Conservation (phyloP, 2,329 filamentous ascomycete genomes). For the Elsinoe necatrix region DNA sequence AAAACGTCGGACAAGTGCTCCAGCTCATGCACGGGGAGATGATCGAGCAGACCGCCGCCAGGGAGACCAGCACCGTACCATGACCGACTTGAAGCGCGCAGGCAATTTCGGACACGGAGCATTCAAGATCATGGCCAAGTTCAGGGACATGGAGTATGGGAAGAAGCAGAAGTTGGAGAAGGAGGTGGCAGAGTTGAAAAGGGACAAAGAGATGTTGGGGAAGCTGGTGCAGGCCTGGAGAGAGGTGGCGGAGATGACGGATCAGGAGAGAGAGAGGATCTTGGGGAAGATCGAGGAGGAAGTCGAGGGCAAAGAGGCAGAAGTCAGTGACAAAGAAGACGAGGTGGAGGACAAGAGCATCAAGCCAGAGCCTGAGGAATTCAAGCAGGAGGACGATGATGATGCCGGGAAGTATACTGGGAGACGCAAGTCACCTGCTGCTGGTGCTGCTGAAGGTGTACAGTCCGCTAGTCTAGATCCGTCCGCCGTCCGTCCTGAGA, state of each 20-base stretch:
- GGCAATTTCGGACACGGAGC: background rate
- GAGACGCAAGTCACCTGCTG: too few relatives aligned
- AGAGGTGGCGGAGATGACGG: constrained; percentile 20
- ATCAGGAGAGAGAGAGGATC: constrained; percentile 31
- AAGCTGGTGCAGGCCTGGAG: constrained; percentile 33
- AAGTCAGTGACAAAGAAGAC: background rate
- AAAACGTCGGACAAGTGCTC: background rate
- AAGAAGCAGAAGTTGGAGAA: background rate
- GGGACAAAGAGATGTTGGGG: constrained; percentile 49
- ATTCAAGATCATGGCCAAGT: background rate
- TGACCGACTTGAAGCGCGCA: background rate
- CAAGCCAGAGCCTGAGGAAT: too few relatives aligned
- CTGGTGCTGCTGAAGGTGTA: too few relatives aligned
- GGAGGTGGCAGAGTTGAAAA: constrained; percentile 50
- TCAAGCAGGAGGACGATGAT: too few relatives aligned
- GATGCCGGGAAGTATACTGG: too few relatives aligned
- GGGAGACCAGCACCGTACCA: background rate
- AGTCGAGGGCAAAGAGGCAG: background rate
- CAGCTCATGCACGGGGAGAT: background rate
- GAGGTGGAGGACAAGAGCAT: background rate
- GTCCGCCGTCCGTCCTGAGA: too few relatives aligned
- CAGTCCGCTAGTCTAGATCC: too few relatives aligned
- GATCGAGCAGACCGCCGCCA: background rate
- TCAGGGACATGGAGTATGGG: background rate
- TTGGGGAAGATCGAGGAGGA: background rate